Base-by-base conservation (phyloP, 768 basidiomycete species). In the Fomitopsis pulvina region DNA sequence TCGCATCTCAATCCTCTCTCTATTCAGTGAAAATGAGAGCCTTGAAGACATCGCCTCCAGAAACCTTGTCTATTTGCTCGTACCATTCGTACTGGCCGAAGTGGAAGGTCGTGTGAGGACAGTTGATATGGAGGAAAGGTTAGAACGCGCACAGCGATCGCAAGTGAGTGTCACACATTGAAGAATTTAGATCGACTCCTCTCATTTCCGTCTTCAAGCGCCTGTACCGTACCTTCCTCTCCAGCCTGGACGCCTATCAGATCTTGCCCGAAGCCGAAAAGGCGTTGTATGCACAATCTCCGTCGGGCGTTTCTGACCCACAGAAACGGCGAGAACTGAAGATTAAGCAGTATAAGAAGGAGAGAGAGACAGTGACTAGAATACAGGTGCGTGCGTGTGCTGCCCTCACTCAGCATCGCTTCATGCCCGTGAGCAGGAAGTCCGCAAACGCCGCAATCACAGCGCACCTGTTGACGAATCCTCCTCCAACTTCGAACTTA, bases 331-430 rank as follows among this genome's bases (percentile, higher is more conserved):
- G 96, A 57, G 92, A 95, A 56, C 65, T 84, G 28, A 99, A 96
- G 71, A 96, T 99, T 55, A 83, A 80, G 53, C 93, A 94, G 62
- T 97, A 81, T 66, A 83, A 85, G 66, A 78, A 80, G 50, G 92
- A 95, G 67, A 94, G 89, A 65, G 85, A 87, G 47, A 66, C 68
- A 18, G n/a, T n/a, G n/a, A n/a, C n/a, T n/a, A 76, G 76, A 50
- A 79, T 97, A 24, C 78, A 91, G 68, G 91, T 88, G 47, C n/a
- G n/a, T n/a, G n/a, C n/a, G n/a, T 42, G 68, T 30, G 9, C 22
- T 1, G 9, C 30, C 24, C n/a, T 27, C 4, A 27, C 18, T 9
- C 4, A 4, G 6, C 14, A 12, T 37, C 5, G 26, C n/a, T 29
- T 37, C 4, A 39, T 51, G 12, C 29, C 42, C 28, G 20, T 43